Evolutionary conservation across 139 green algal species (phyloP), one percentile per base, ranked within the genome.

Genomic region (Chlorella sp.): DNA sequence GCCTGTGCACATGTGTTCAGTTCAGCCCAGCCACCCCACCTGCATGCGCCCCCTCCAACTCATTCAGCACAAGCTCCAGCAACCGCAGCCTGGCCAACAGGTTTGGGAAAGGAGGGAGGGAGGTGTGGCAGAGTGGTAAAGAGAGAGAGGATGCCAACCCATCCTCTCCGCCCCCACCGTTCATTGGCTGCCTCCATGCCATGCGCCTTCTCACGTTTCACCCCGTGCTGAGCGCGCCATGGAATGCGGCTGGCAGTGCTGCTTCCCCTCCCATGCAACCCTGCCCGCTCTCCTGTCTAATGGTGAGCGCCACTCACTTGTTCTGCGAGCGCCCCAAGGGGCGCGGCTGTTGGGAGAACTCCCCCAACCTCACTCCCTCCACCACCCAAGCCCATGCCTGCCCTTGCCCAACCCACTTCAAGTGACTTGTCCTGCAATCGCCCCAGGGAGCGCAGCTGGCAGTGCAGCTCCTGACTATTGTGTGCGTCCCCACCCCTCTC

Each of bases 31-130:
- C 48, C 48, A 57, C 42, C 75, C 61, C 26, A 81, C 83, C 83
- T 68, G 39, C 30, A 12, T 89, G 66, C 11, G 84, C 88, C 2
- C 37, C 84, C 42, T 77, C 75, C 87, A 93, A 36, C 85, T 94
- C 92, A 37, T 81, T 82, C 61, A 93, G 81, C 11, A 86, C 87
- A 66, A 91, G 89, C 48, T 92, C 91, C 30, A 92, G 78, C 75
- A 94, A 60, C 28, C 75, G 79, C 53, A 79, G 11, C 73, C 89
- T 92, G 86, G 36, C 24, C 15, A 30, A 83, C 86, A 37, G 9
- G 39, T 19, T 19, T 73, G 40, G 37, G 12, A 80, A n/a, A 64
- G 37, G 12, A 80, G 73, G 14, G 9, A 42, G 11, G 15, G 69
- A 77, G 37, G 28, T 9, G 30, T 91, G 81, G 60, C 57, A 21